These are phyloP conservation scores for Circinella umbellata DNA, from an alignment of 371 early-diverging fungal species.

Conservation along the genomic window DNA sequence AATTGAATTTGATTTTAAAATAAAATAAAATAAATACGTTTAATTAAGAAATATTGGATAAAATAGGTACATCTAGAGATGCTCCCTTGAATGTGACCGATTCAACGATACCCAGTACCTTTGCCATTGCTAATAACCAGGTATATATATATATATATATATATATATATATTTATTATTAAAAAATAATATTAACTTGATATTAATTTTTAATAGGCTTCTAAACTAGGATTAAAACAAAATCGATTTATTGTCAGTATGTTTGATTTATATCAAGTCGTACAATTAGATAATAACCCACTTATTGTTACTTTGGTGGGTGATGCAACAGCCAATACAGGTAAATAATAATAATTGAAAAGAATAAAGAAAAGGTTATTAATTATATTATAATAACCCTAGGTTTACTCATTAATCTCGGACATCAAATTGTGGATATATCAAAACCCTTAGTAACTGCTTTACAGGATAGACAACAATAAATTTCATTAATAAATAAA, in stretches of 20 bases:
- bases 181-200: no score
- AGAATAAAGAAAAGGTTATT: slow-evolving; percentile 33
- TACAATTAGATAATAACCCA: slow-evolving; percentile 64
- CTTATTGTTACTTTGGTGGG: slow-evolving; percentile 64
- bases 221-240: slow-evolving; percentile 65
- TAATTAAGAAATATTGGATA: no score
- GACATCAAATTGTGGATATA: slow-evolving; percentile 30
- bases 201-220: slow-evolving; percentile 47
- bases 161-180: no score
- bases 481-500: slow-evolving; percentile 13
- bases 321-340: slow-evolving; percentile 61
- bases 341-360: no score
- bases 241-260: slow-evolving; percentile 66
- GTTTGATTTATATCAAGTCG: slow-evolving; percentile 62
- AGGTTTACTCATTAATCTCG: slow-evolving; percentile 43
- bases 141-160: slow-evolving; percentile 24
- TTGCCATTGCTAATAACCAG: slow-evolving; percentile 52
- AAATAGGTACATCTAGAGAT: slow-evolving; percentile 32
- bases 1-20: slow-evolving; percentile 22
- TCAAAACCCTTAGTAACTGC: slow-evolving; percentile 37
- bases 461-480: slow-evolving; percentile 23
- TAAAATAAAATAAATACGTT: not conserved
- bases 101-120: slow-evolving; percentile 41
- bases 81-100: slow-evolving; percentile 36
- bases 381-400: not conserved